phyloP scores from a whole-genome alignment of 176 grass and related monocot genomes.

The Puya raimondii region DNA sequence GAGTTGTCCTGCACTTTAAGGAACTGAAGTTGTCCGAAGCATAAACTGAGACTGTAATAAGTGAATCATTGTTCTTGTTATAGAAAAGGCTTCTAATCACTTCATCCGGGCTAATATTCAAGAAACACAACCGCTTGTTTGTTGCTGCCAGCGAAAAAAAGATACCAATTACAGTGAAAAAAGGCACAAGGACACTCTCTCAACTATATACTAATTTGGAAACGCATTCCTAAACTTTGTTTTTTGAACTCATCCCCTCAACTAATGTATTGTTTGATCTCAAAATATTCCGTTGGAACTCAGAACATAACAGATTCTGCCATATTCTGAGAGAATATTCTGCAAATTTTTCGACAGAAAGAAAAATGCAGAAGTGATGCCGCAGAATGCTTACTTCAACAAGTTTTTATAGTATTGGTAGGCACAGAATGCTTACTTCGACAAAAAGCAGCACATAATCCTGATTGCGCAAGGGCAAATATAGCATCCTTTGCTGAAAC shows the following conservation, averaged over 20 bases:
- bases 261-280: too few relatives aligned
- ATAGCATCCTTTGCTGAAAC: slow-evolving; percentile 96
- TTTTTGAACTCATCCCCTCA: too few relatives aligned
- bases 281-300: too few relatives aligned
- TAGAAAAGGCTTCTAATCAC: slow-evolving; percentile 98
- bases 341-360: too few relatives aligned
- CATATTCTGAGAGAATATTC: too few relatives aligned
- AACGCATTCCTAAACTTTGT: too few relatives aligned
- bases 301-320: too few relatives aligned
- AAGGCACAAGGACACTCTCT: neutral
- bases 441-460: slow-evolving; percentile 92
- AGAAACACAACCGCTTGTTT: slow-evolving; percentile 76
- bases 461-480: slow-evolving; percentile 92
- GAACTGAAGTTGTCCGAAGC: slow-evolving; percentile 93
- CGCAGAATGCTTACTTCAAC: too few relatives aligned
- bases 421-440: slow-evolving; percentile 34
- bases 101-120: slow-evolving; percentile 97
- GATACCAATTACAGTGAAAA: neutral
- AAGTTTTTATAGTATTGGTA: too few relatives aligned
- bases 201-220: too few relatives aligned
- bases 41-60: slow-evolving; percentile 99
- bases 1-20: slow-evolving; percentile 96
- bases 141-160: slow-evolving; percentile 51
- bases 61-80: slow-evolving; percentile 99
- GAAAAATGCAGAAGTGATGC: too few relatives aligned